Evolutionary conservation across 2,329 filamentous ascomycete genomes (phyloP), one percentile per base, ranked within the genome.

Genomic region (Pseudocercospora cruenta): DNA sequence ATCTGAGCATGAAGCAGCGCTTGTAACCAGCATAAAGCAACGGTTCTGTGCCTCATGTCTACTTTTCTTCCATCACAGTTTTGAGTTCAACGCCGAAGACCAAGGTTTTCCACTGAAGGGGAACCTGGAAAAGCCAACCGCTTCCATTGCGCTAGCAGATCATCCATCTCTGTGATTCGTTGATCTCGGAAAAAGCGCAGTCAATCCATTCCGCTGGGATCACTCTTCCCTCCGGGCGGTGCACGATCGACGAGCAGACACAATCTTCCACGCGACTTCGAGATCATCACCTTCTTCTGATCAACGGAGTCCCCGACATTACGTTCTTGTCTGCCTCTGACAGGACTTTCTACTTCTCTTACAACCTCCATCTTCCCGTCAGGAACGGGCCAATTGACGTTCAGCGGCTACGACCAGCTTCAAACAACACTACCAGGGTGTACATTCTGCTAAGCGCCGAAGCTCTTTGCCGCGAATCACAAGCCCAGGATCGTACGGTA

Each of bases 401-500:
- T 26, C 60, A 51, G 65, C 65, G 63, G 39, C 65, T 64, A 60
- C 65, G 36, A 49, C 39, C 36, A 61, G 24, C 61, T 55, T 62
- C 58, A 60, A 64, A 59, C 61, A 61, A 43, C 62, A n/a, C 60
- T 60, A 51, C 62, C 58, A 51, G 49, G 57, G 62, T 58, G 47
- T 55, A 19, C 28, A 19, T 64, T 57, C 21, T 62, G 51, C 65
- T 69, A 69, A 69, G 67, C 67, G 69, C 67, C 62, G 58, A 68
- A 24, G 49, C 45, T 43, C 24, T 39, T 58, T 54, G 49, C 67
- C 51, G 39, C 67, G 33, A 64, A 69, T 66, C 67, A 69, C 62
- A 62, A 63, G 59, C 63, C 63, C 28, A 47, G 55, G 24, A 57
- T 43, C 31, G 21, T 28, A 53, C 24, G 53, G 24, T 55, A 31